Evolutionary conservation across 371 early-diverging fungal genomes (phyloP).

Genomic region (Mortierella polycephala): DNA sequence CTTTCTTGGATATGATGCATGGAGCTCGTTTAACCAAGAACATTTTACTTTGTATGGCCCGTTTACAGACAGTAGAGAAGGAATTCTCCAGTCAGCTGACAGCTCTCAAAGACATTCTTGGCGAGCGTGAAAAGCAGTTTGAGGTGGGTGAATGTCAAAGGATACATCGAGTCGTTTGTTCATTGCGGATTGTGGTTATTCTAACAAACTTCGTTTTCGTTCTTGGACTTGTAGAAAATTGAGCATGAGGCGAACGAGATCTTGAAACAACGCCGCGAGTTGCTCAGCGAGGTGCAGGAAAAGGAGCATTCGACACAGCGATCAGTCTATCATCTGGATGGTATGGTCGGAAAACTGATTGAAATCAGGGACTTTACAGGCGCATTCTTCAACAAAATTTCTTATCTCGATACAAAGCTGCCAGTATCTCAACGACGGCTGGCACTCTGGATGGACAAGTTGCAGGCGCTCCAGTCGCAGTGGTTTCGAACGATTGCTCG

Average conservation of each 20-base stretch:
- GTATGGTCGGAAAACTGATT: conserved; percentile 47
- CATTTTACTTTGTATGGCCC: neutral
- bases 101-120: conserved; percentile 26
- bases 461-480: conserved; percentile 46
- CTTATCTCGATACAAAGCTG: conserved; percentile 47
- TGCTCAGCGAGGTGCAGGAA: conserved; percentile 34
- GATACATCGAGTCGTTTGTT: neutral
- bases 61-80: conserved; percentile 23
- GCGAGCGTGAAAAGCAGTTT: conserved; percentile 25
- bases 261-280: conserved; percentile 24
- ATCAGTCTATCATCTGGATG: conserved; percentile 49
- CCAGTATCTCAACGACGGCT: conserved; percentile 42
- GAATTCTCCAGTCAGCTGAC: conserved; percentile 32
- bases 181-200: neutral
- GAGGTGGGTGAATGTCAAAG: conserved; percentile 10
- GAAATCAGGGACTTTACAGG: conserved; percentile 53
- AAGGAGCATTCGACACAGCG: conserved; percentile 50
- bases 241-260: conserved; percentile 33
- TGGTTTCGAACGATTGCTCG: conserved; percentile 47
- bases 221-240: conserved; percentile 20
- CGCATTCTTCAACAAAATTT: conserved; percentile 51
- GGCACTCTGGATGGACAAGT: conserved; percentile 45
- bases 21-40: neutral
- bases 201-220: neutral
- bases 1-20: neutral